Conservation (phyloP, 768 basidiomycete species). For the Kwoniella sp. region DNA sequence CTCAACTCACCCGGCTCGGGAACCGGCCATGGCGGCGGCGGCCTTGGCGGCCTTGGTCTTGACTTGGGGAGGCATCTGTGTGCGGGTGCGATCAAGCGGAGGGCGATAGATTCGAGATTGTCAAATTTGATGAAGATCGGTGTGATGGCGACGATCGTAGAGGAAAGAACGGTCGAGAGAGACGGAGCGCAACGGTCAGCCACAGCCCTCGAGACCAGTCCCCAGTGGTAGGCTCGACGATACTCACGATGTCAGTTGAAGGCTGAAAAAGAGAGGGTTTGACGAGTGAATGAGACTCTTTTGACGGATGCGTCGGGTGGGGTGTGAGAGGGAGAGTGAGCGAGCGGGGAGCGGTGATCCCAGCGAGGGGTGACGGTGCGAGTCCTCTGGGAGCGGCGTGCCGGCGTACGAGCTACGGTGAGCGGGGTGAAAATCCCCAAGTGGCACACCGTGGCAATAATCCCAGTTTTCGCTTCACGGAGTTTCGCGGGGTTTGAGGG, state of each 20-base stretch:
- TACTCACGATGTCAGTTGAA: slow-evolving; percentile 16
- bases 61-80: slow-evolving; percentile 44
- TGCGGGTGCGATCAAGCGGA: neutral
- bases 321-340: neutral
- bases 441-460: too few species aligned
- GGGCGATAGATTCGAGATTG: neutral
- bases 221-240: too few species aligned
- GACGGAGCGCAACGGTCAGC: neutral
- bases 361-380: neutral
- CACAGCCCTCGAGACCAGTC: neutral
- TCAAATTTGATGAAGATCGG: neutral
- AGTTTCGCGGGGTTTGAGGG: slow-evolving; percentile 8
- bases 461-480: slow-evolving; percentile 1
- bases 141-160: neutral
- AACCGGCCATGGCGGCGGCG: slow-evolving; percentile 50
- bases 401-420: neutral
- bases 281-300: neutral
- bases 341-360: too few species aligned
- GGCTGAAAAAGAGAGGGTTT: slow-evolving; percentile 8
- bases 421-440: neutral
- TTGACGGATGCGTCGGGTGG: neutral
- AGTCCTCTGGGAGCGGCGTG: neutral
- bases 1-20: slow-evolving; percentile 48
- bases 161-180: neutral
- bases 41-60: slow-evolving; percentile 50